Base-by-base conservation (phyloP, 305 asterid genomes). In the Fraxinus ornus region DNA sequence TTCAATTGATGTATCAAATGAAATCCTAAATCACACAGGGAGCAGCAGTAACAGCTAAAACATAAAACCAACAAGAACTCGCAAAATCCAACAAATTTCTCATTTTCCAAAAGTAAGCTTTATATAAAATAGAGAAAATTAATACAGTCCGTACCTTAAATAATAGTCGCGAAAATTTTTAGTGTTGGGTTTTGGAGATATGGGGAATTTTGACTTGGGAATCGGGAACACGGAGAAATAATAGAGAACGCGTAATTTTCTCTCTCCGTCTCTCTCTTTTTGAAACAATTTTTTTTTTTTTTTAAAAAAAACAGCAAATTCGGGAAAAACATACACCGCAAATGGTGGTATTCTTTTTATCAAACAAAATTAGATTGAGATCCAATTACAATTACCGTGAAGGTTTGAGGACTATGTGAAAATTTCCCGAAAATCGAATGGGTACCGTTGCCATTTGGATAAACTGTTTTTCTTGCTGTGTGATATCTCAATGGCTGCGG, bases 401-500 rank as follows among this genome's bases (percentile, higher is more conserved):
- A 64, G 12, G 17, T 64, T 64, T 9, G 72, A 24, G 72, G 72
- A 24, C 72, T 7, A n/a, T 0, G 5, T 37, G 32, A 8, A 74
- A 75, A 21, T 21, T 37, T 21, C 57, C 0, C 33, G 8, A 75
- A 81, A 62, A 35, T 78, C 79, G n/a, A 86, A 84, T 82, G 81
- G 75, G 85, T 80, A 74, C 85, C 82, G 85, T 82, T 84, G 21
- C 83, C 79, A 78, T 83, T 76, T 77, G 88, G 91, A 91, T 88
- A 85, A 86, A 85, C 82, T 74, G 89, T 79, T 55, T 74, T 57
- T 77, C 68, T 60, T 41, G 87, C 82, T 24, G 26, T 85, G 88
- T 85, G 92, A 89, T 85, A 80, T 80, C 72, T 36, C 79, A 80
- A 91, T 93, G 98, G 97, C 97, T 83, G 90, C 88, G 86, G 91